Evolutionary conservation across 2,329 filamentous ascomycete species (phyloP).

Genomic region (Curvularia hawaiiensis): DNA sequence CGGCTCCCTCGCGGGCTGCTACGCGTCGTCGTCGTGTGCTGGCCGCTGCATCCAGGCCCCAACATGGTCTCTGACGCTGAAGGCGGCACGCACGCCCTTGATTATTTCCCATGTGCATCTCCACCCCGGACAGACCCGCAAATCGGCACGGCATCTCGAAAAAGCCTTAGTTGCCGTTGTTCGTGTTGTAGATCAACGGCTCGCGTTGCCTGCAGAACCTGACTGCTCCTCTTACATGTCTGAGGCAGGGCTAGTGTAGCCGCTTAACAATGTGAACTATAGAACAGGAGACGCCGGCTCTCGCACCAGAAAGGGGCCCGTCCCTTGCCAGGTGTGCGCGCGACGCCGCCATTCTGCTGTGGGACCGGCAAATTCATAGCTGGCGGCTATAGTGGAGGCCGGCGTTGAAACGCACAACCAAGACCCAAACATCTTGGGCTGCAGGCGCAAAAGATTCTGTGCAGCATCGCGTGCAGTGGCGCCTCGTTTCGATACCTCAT

Average conservation of each 20-base stretch:
- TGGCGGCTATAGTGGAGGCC: constrained; percentile 46
- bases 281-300: constrained; percentile 10
- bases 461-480: constrained; percentile 38
- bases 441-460: constrained; percentile 43
- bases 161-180: constrained; percentile 30
- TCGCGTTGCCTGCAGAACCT: constrained; percentile 25
- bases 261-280: constrained; percentile 18
- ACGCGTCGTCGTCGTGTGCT: constrained; percentile 25
- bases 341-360: constrained; percentile 34
- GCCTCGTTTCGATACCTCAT: constrained; percentile 42
- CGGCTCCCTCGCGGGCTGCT: constrained; percentile 12
- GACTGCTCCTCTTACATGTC: constrained; percentile 18
- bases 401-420: constrained; percentile 44
- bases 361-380: constrained; percentile 28
- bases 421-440: constrained; percentile 38
- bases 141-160: constrained; percentile 24
- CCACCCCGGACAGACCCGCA: constrained; percentile 16
- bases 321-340: constrained; percentile 31
- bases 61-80: constrained; percentile 19
- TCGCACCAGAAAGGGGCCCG: constrained; percentile 19
- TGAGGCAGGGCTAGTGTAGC: constrained; percentile 22
- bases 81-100: constrained; percentile 34
- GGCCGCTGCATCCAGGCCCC: constrained; percentile 14
- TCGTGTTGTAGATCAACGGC: constrained; percentile 33
- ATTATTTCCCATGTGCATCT: constrained; percentile 22